Percentiles rank a stretch among this genome's conserved stretches.
Conservation (phyloP, 495 filamentous ascomycete genomes). For the Xylaria curta region DNA sequence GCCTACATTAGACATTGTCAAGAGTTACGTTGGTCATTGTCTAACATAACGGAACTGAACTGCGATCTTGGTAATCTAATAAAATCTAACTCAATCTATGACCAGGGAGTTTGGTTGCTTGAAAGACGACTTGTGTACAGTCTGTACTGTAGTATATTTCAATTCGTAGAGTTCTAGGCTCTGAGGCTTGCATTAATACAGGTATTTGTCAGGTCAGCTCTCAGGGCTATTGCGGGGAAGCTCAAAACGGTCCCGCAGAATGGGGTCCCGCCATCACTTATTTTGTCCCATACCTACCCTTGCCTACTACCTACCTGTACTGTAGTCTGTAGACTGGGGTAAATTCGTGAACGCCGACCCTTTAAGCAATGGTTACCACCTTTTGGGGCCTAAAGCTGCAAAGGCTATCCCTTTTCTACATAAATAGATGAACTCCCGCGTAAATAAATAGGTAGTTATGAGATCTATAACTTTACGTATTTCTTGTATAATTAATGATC, state of each 20-base stretch:
- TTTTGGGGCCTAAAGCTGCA: not conserved
- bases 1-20: not conserved
- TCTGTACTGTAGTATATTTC: too few relatives aligned
- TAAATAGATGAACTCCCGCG: not conserved
- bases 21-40: not conserved
- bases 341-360: not conserved
- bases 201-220: not conserved
- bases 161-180: not conserved
- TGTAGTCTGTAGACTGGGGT: not conserved
- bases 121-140: not conserved
- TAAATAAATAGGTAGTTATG: not conserved
- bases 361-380: not conserved
- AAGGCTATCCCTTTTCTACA: not conserved
- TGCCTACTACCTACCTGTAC: too few relatives aligned
- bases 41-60: not conserved
- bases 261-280: slow-evolving; percentile 10
- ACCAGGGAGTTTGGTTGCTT: not conserved
- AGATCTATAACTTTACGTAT: not conserved
- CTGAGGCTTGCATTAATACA: not conserved
- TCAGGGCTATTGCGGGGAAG: not conserved
- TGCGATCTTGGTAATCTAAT: too few relatives aligned
- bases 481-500: not conserved
- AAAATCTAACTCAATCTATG: not conserved
- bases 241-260: slow-evolving; percentile 2
- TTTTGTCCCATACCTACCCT: not conserved